Evolutionary conservation across 2,329 filamentous ascomycete species (phyloP).

Genomic region (Diaporthe capsici): DNA sequence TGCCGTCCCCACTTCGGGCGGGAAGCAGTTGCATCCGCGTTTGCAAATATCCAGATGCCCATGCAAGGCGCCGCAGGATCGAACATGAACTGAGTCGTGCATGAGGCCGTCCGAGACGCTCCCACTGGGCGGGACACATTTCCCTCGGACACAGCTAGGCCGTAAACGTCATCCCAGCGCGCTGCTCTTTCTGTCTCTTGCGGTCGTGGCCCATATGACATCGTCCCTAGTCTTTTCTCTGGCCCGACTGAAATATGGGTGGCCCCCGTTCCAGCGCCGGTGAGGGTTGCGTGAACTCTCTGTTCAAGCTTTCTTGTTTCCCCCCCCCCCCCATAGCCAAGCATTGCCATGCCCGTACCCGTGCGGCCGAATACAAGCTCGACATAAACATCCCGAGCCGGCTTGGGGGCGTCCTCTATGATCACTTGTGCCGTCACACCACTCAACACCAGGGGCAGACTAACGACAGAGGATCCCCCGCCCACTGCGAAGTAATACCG

Average conservation of each 20-base stretch:
- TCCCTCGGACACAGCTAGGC: slow-evolving; percentile 10
- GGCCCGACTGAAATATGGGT: background rate
- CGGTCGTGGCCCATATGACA: background rate
- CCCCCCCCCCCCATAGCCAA: background rate
- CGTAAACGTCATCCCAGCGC: slow-evolving; percentile 17
- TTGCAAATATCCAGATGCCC: slow-evolving; percentile 16
- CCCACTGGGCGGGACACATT: slow-evolving; percentile 12
- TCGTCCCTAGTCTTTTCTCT: background rate
- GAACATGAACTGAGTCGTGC: slow-evolving; percentile 23
- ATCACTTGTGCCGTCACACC: background rate
- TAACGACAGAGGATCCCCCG: background rate
- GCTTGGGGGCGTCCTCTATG: slow-evolving; percentile 14
- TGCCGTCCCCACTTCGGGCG: slow-evolving; percentile 8
- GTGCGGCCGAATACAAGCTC: slow-evolving; percentile 19
- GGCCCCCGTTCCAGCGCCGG: background rate
- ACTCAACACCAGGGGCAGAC: background rate
- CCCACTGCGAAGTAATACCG: background rate
- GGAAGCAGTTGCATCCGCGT: slow-evolving; percentile 30
- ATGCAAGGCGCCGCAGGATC: slow-evolving; percentile 28
- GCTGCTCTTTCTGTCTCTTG: background rate
- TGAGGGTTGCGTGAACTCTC: background rate
- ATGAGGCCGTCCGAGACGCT: slow-evolving; percentile 27
- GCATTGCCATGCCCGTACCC: slow-evolving; percentile 33
- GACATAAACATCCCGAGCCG: slow-evolving; percentile 29
- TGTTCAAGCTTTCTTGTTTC: background rate